Evolutionary conservation across 1,139 yeast genomes (phyloP), one percentile per base, ranked within the genome.

Genomic region (Hyphopichia khmerensis): DNA sequence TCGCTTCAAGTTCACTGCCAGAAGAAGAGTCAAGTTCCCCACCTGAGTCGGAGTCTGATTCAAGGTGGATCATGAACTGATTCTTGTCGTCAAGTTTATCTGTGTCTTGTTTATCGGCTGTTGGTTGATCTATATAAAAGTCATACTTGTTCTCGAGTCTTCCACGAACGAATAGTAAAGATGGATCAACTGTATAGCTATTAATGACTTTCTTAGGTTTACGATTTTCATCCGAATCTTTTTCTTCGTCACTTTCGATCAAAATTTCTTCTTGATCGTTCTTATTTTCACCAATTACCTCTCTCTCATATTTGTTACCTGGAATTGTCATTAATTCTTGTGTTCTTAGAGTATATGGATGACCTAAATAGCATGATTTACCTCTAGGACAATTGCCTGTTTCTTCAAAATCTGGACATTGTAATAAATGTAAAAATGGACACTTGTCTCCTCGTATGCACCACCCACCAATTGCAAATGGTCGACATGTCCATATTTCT

Each of bases 321-420:
- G 47, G 51, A 8, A 61, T 56, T 17, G 56, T 49, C 55, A 67
- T 65, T 43, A 56, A 43, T 19, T 52, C 51, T 43, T 67, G 74
- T 1, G 59, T 59, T 19, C 65, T 45, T 38, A 51, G 51, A n/a
- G 72, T 64, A 11, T 58, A 44, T 21, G 67, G 62, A 57, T 84
- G 90, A 35, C 57, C 58, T 36, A 84, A 61, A 19, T 64, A 59
- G 53, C 90, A 84, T 16, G 63, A 56, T 19, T 54, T 60, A 1
- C 77, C 77, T 44, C 77, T 61, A 0, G 78, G 69, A 60, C 95
- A 87, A 17, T 52, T 55, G 13, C 86, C 86, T 17, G 68, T 66
- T 47, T 79, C 82, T 48, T 79, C 84, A 50, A 73, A 80, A 55
- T 86, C 93, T 0, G 95, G 95, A 59, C 95, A 87, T 44, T 78